Evolutionary conservation across 495 filamentous ascomycete genomes (phyloP).

Genomic region (Xylaria palmicola): DNA sequence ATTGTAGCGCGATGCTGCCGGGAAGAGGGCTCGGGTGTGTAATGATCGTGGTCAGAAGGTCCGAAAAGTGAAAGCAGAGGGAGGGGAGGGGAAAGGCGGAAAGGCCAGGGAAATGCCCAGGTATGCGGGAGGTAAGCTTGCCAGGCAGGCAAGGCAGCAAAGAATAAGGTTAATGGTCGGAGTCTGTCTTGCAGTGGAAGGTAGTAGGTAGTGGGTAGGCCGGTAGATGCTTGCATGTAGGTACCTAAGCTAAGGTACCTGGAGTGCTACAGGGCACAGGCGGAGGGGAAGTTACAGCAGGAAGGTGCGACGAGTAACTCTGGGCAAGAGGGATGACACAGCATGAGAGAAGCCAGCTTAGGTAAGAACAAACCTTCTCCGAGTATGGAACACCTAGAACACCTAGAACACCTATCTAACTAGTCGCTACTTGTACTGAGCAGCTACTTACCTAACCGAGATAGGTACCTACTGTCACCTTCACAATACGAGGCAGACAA

Average conservation of each 20-base stretch:
- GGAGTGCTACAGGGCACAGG: neutral
- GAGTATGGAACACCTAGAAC: too few relatives aligned
- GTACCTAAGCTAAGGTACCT: too few relatives aligned
- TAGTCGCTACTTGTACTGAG: too few relatives aligned
- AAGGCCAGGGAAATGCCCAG: neutral
- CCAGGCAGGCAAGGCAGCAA: conserved; percentile 18
- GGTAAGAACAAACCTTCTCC: neutral
- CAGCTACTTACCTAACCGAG: too few relatives aligned
- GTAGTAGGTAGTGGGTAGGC: too few relatives aligned
- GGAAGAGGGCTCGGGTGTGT: neutral
- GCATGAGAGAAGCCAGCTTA: too few relatives aligned
- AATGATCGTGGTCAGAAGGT: conserved; percentile 5
- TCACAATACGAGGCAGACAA: too few relatives aligned
- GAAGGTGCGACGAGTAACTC: conserved; percentile 7
- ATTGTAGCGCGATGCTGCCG: neutral
- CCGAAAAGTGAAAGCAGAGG: conserved; percentile 12
- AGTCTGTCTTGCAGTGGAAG: too few relatives aligned
- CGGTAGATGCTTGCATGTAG: too few relatives aligned
- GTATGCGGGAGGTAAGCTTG: neutral
- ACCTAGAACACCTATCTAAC: too few relatives aligned
- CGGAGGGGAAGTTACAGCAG: neutral
- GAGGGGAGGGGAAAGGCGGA: conserved; percentile 13
- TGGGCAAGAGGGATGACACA: too few relatives aligned
- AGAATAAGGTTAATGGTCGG: neutral
- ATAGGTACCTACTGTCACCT: too few relatives aligned